Percentiles rank a stretch among this genome's conserved stretches.
Conservation (phyloP, 2,329 filamentous ascomycete species). For the Colletotrichum sp. region DNA sequence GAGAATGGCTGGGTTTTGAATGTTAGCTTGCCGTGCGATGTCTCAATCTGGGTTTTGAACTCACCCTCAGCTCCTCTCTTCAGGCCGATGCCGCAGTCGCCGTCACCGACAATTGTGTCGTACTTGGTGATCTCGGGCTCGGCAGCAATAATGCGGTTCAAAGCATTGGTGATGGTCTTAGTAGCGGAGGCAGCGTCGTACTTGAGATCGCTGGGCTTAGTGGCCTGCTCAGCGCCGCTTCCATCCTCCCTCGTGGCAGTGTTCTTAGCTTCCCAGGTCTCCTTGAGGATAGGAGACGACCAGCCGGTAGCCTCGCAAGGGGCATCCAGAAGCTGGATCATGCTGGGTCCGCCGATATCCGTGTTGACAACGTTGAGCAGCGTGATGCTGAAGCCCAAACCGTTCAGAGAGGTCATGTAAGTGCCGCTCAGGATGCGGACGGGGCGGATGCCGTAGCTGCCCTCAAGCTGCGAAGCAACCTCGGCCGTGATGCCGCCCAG, state of each 20-base stretch:
- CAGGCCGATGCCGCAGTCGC: constrained; percentile 86
- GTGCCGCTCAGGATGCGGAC: constrained; percentile 71
- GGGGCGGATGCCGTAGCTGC: constrained; percentile 63
- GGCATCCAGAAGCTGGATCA: constrained; percentile 74
- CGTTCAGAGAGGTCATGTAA: constrained; percentile 82
- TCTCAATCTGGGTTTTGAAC: constrained; percentile 13
- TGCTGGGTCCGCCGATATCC: constrained; percentile 62
- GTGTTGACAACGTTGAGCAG: constrained; percentile 68
- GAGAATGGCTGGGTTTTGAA: constrained; percentile 50
- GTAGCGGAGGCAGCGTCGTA: constrained; percentile 58
- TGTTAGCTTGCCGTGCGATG: constrained; percentile 18
- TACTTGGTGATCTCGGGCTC: constrained; percentile 76
- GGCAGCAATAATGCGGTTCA: constrained; percentile 67
- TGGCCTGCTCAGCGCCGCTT: constrained; percentile 32
- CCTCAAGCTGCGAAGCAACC: constrained; percentile 66
- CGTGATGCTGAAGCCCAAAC: constrained; percentile 76
- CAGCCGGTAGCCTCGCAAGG: constrained; percentile 75
- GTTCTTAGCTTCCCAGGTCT: constrained; percentile 68
- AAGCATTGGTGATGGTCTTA: constrained; percentile 58
- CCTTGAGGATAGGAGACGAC: constrained; percentile 66
- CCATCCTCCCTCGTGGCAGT: constrained; percentile 49
- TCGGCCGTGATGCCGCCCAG: constrained; percentile 75
- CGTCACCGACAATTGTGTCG: constrained; percentile 87
- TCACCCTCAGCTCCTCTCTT: constrained; percentile 83
- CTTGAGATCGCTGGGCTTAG: constrained; percentile 52